Conservation (phyloP, 106 monocot genomes). For the Dioscorea zingiberensis region DNA sequence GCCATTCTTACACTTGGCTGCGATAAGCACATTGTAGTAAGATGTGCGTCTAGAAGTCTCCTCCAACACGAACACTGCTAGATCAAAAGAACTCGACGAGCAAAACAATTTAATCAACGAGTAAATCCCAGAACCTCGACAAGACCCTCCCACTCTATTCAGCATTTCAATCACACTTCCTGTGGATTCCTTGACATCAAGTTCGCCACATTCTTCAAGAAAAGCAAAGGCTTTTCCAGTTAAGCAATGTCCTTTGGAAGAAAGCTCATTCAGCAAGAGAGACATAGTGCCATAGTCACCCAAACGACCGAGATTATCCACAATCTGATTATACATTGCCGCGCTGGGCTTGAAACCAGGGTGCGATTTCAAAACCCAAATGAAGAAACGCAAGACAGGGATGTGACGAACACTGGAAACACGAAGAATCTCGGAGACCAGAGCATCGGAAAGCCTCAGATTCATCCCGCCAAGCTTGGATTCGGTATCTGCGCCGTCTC, state of each 20-base stretch:
- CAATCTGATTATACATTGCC: constrained; percentile 40
- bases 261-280: constrained; percentile 27
- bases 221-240: constrained; percentile 56
- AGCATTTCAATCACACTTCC: constrained; percentile 17
- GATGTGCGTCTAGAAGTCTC: constrained; percentile 30
- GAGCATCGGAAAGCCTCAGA: constrained; percentile 14
- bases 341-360: constrained; percentile 24
- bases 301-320: constrained; percentile 51
- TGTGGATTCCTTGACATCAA: constrained; percentile 15
- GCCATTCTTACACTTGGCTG: constrained; percentile 48
- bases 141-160: constrained; percentile 35
- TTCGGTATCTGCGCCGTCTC: constrained; percentile 22
- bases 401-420: constrained; percentile 22
- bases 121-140: constrained; percentile 53
- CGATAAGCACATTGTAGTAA: constrained; percentile 63
- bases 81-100: constrained; percentile 31
- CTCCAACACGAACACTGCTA: constrained; percentile 52
- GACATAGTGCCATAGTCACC: constrained; percentile 41
- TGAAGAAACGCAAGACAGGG: constrained; percentile 50
- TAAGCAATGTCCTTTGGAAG: constrained; percentile 32
- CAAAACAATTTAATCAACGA: constrained; percentile 59
- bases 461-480: constrained; percentile 21
- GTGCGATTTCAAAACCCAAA: constrained; percentile 37
- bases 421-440: constrained; percentile 23
- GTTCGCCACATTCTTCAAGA: constrained; percentile 10